phyloP scores from a whole-genome alignment of 176 grass and related monocot species.

The Alopecurus myosuroides region DNA sequence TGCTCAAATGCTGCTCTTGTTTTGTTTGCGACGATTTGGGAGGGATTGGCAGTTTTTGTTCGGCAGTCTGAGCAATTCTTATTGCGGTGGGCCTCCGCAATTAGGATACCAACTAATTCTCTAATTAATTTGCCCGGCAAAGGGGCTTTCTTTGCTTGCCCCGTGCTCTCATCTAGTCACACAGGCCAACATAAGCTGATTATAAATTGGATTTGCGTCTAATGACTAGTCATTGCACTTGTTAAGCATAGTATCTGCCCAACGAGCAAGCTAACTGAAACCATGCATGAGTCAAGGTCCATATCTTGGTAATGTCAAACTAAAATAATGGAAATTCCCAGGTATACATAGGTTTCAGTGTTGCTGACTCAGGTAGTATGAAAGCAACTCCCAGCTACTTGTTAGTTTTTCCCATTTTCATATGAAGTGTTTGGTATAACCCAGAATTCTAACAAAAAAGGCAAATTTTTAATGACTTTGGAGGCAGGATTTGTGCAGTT shows the following conservation, averaged over 20 bases:
- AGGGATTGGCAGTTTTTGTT: too few species aligned
- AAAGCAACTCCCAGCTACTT: neutral
- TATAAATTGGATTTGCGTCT: neutral
- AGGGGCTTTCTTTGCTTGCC: neutral
- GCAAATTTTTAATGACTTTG: neutral
- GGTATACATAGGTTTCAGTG: neutral
- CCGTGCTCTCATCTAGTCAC: conserved; percentile 40
- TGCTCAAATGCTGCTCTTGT: too few species aligned
- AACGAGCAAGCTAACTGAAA: neutral
- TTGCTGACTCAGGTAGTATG: conserved; percentile 1
- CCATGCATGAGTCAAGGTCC: neutral
- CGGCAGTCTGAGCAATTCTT: too few species aligned
- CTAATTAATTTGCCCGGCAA: conserved; percentile 16
- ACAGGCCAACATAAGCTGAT: neutral
- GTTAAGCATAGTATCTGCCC: neutral
- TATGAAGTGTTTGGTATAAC: neutral
- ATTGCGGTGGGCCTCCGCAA: too few species aligned
- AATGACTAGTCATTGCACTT: conserved; percentile 17
- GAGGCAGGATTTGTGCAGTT: neutral
- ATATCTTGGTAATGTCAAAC: neutral
- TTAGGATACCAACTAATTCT: neutral
- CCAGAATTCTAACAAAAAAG: neutral
- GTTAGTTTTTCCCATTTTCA: neutral
- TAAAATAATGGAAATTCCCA: neutral
- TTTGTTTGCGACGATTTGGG: too few species aligned